Evolutionary conservation across 768 basidiomycete genomes (phyloP), one percentile per base, ranked within the genome.

Genomic region (Lactifluus hygrophoroides): DNA sequence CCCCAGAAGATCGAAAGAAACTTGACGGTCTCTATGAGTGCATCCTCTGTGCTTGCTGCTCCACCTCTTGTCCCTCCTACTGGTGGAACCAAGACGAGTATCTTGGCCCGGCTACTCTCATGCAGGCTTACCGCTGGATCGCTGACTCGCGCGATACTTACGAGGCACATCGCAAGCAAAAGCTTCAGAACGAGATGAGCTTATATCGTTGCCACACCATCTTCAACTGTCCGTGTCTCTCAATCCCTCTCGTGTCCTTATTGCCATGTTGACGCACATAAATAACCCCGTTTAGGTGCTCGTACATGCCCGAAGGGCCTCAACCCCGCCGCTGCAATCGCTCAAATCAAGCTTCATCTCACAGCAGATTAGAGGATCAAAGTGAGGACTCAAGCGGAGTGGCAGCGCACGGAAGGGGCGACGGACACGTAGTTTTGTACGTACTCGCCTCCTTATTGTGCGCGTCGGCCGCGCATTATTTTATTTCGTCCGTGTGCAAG

Each of bases 81-180:
- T 97, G 95, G 95, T 98, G 95, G 95, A 98, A 97, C 75, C 92
- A 94, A 74, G 94, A 97, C 69, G 89, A 93, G 72, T 99, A 99
- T 73, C 87, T 99, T 40, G 94, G 95, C 35, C 95, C 95, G 6
- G 95, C 95, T 1, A 94, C 94, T 0, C 76, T 97, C 66, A 93
- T 97, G 92, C 90, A 93, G 66, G 92, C 93, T 0, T 96, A 97
- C 74, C 79, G 94, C 65, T 98, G 95, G 95, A 95, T 99, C 69
- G 94, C 94, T 0, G 95, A 98, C 70, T 95, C 92, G 47, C 78
- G 95, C 86, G 95, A 98, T 70, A 71, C 84, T 21, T 80, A 90
- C 68, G 80, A 79, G 11, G 80, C 83, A 2, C 78, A 92, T 69
- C 82, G 95, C 59, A 93, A 87, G 79, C 93, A 94, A 70, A 85